Evolutionary conservation across 2,329 filamentous ascomycete genomes (phyloP).

Genomic region (Emmonsia crescens): DNA sequence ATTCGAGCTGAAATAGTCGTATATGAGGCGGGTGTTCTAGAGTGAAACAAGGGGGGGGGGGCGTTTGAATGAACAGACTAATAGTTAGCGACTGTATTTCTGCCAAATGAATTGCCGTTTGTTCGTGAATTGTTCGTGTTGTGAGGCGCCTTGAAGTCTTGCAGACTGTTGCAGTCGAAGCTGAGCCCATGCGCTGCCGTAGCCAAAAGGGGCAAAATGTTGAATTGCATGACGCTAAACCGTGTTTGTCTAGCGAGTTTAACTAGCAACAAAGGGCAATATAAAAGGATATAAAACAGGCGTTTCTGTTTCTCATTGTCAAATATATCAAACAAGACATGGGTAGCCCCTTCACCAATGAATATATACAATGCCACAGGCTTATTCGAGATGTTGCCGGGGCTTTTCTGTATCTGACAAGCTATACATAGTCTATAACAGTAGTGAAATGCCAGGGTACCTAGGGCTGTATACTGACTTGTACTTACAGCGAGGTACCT

Average conservation of each 20-base stretch:
- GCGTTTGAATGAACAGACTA: background rate
- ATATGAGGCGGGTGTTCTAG: background rate
- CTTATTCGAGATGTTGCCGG: background rate
- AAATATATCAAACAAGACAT: background rate
- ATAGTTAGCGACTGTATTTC: background rate
- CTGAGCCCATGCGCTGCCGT: background rate
- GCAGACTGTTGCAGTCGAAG: too few relatives aligned
- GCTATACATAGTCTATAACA: too few relatives aligned
- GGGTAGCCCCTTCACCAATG: background rate
- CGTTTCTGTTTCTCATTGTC: background rate
- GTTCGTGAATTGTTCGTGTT: background rate
- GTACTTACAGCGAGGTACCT: background rate
- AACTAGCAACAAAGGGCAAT: background rate
- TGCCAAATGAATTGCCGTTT: background rate
- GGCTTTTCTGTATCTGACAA: background rate
- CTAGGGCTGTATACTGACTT: background rate
- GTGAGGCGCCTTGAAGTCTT: background rate
- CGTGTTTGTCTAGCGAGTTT: background rate
- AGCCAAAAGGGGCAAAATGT: background rate
- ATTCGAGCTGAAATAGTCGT: slow-evolving; percentile 16
- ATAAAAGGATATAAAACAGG: background rate
- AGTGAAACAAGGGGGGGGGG: background rate
- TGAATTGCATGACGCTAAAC: background rate
- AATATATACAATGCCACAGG: background rate
- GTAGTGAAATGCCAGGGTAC: background rate